phyloP scores from a whole-genome alignment of 345 rosid genomes.

The Moringa oleifera region DNA sequence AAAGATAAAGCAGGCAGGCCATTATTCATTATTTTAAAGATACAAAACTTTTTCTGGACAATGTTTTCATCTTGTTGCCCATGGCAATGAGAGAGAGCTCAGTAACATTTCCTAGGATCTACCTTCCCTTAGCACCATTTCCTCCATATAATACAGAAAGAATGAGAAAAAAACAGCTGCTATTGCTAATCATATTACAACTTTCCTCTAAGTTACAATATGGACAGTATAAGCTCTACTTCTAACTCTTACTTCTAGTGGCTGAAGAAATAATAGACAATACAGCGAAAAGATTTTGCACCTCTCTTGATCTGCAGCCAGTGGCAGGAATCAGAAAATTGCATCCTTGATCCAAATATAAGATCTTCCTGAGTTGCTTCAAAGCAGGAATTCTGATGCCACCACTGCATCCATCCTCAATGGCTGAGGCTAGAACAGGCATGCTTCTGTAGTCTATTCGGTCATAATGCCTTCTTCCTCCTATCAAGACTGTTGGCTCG shows the following conservation, averaged over 20 bases:
- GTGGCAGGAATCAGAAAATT: neutral
- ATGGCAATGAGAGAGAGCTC: too few species aligned
- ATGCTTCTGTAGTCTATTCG: slow-evolving; percentile 1
- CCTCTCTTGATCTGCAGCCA: too few species aligned
- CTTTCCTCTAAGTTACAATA: slow-evolving; percentile 38
- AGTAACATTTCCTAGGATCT: slow-evolving; percentile 11
- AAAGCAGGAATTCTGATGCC: neutral
- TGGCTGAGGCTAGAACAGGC: neutral
- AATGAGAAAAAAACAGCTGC: slow-evolving; percentile 7
- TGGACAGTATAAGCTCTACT: slow-evolving; percentile 35
- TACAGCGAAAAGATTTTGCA: slow-evolving; percentile 17
- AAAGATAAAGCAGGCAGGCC: neutral
- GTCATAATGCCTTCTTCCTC: slow-evolving; percentile 4
- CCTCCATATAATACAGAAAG: slow-evolving; percentile 5
- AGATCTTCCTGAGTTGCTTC: neutral
- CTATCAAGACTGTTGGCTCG: neutral
- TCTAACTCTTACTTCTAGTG: slow-evolving; percentile 30
- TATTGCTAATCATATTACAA: slow-evolving; percentile 29
- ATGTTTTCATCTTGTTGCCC: too few species aligned
- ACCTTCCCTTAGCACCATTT: slow-evolving; percentile 9
- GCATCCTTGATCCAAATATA: neutral
- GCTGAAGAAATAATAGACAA: slow-evolving; percentile 30
- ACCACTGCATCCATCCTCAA: neutral
- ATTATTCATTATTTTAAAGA: slow-evolving; percentile 26
- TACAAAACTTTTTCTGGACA: slow-evolving; percentile 25